Base-by-base conservation (phyloP, 805 yeast genomes). In the Candida corydali region DNA sequence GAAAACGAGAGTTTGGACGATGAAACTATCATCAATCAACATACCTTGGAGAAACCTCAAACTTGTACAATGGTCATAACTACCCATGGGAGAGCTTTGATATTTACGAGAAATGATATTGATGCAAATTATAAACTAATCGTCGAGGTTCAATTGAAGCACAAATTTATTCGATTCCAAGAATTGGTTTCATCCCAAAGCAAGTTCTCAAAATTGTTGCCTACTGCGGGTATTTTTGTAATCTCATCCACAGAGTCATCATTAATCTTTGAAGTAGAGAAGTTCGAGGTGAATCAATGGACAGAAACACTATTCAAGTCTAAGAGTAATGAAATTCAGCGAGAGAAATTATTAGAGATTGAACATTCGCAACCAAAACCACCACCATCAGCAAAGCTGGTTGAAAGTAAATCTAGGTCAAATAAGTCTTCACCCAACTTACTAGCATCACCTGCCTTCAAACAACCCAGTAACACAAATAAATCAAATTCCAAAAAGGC, bases 51-150 rank as follows among this genome's bases (percentile, higher is more conserved):
- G 5, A 69, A 61, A 30, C 62, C 63, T 36, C 55, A 65, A 38
- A 63, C 67, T 8, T 70, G 85, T 43, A 70, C 80, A 1, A 47
- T 81, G 40, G 45, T 82, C 10, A 61, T 81, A 0, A 83, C 89
- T 2, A 66, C 77, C 1, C 70, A 70, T 50, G 91, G 88, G 1
- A 63, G 89, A 32, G 77, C 75, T 1, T 55, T 84, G 40, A 50
- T 82, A 1, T 76, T 83, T 42, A 57, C 61, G 45, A 57, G 70
- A 22, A 63, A 57, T 28, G 72, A 63, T 38, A 58, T 61, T 15
- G 63, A 59, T 6, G 66, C 55, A 11, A 53, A 64, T 24, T 67
- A 72, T 47, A 73, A 73, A 39, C 50, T 80, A 29, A 61, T 70
- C 12, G 63, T 71, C 12, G 87, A 81, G 39, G 66, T 84, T 24